These are phyloP conservation scores for Lodderomyces metapsilosis DNA, from an alignment of 1,139 yeast genomes.

Conservation along the genomic window DNA sequence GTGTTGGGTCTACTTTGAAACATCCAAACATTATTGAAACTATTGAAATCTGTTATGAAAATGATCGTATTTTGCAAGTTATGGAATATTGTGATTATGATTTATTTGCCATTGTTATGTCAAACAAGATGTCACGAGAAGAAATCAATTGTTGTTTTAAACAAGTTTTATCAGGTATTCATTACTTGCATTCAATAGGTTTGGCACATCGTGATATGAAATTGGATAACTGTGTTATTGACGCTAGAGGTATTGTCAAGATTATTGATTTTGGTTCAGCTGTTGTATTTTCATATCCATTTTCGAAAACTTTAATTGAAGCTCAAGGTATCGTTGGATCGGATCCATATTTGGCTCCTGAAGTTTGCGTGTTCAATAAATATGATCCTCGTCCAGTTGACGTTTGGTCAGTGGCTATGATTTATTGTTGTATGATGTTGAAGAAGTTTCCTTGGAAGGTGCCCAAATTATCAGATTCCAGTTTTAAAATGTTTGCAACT, in stretches of 20 bases:
- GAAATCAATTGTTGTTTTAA: conserved; percentile 91
- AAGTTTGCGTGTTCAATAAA: conserved; percentile 75
- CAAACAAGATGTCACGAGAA: conserved; percentile 82
- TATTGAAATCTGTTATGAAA: conserved; percentile 86
- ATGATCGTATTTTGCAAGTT: conserved; percentile 82
- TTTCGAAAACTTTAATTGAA: conserved; percentile 73
- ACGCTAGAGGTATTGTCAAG: conserved; percentile 79
- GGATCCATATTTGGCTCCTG: conserved; percentile 94
- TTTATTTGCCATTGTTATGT: conserved; percentile 92
- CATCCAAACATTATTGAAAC: conserved; percentile 92
- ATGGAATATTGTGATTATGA: conserved; percentile 96
- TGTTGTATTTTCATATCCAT: conserved; percentile 89
- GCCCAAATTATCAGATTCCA: conserved; percentile 81
- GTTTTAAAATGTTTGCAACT: conserved; percentile 66
- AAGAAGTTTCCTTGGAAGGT: conserved; percentile 97
- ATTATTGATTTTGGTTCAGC: conserved; percentile 94
- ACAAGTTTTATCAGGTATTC: conserved; percentile 79
- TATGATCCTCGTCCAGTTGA: conserved; percentile 95
- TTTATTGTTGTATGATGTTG: conserved; percentile 91
- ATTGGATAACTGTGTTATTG: conserved; percentile 90
- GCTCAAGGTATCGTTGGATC: conserved; percentile 92
- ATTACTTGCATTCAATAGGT: conserved; percentile 83
- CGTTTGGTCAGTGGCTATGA: conserved; percentile 92
- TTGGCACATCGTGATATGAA: conserved; percentile 91
- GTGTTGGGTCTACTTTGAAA: conserved; percentile 87